phyloP scores from a whole-genome alignment of 2,329 filamentous ascomycete genomes.

The Monilinia polystroma region DNA sequence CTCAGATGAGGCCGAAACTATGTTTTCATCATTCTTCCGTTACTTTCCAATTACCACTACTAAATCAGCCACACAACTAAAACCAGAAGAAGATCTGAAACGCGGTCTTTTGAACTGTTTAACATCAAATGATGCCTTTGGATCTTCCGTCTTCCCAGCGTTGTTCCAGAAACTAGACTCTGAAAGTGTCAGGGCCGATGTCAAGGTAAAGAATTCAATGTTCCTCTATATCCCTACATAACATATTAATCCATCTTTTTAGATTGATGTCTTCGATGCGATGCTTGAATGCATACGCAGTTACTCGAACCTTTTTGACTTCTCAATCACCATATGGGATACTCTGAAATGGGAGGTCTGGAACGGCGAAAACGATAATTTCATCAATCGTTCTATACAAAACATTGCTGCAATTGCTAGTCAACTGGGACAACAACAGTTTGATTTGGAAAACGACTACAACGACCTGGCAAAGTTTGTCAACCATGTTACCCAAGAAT shows the following conservation, averaged over 20 bases:
- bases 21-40: conserved; percentile 36
- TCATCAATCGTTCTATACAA: conserved; percentile 33
- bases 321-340: conserved; percentile 38
- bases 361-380: conserved; percentile 39
- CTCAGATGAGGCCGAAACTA: conserved; percentile 23
- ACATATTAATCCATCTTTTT: conserved; percentile 26
- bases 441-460: conserved; percentile 20
- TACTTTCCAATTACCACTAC: conserved; percentile 38
- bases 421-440: conserved; percentile 14
- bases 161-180: conserved; percentile 34
- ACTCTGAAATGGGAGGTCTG: conserved; percentile 40
- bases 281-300: conserved; percentile 28
- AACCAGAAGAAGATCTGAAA: conserved; percentile 30
- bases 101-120: conserved; percentile 35
- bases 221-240: not conserved
- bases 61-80: conserved; percentile 21
- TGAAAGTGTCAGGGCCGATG: conserved; percentile 34
- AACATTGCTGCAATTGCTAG: conserved; percentile 32
- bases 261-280: conserved; percentile 37
- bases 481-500: conserved; percentile 24
- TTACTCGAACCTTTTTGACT: conserved; percentile 31
- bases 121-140: conserved; percentile 34
- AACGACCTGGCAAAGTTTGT: conserved; percentile 25
- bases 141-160: conserved; percentile 31
- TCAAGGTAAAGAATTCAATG: conserved; percentile 33